phyloP scores from a whole-genome alignment of 495 filamentous ascomycete species.

The Cryomyces minteri region DNA sequence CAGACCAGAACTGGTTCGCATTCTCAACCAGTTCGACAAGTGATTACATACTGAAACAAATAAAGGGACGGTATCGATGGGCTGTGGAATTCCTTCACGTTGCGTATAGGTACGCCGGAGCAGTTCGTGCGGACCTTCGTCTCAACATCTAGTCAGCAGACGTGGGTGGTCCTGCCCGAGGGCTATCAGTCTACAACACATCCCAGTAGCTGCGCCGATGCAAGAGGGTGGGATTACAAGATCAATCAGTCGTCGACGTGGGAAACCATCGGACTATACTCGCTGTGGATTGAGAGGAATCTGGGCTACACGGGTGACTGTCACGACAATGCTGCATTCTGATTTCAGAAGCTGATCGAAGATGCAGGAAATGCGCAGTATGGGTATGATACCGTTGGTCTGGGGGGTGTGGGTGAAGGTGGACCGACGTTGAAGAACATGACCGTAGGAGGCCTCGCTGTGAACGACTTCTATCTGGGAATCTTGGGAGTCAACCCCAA shows the following conservation, averaged over 20 bases:
- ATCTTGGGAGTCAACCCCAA: conserved; percentile 16
- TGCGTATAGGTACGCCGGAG: conserved; percentile 21
- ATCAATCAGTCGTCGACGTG: conserved; percentile 30
- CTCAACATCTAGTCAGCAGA: conserved; percentile 20
- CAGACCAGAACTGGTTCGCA: conserved; percentile 6
- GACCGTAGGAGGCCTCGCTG: conserved; percentile 12
- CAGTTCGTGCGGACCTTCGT: conserved; percentile 21
- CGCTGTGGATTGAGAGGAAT: conserved; percentile 11
- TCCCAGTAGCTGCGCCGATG: conserved; percentile 21
- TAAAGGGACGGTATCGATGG: conserved; percentile 25
- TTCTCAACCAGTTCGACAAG: neutral
- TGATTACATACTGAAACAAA: neutral
- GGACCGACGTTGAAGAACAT: conserved; percentile 12
- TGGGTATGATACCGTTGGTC: conserved; percentile 15
- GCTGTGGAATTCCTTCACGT: conserved; percentile 19
- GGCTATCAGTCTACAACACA: conserved; percentile 18
- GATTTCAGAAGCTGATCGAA: no score
- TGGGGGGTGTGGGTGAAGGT: conserved; percentile 13
- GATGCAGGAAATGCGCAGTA: conserved; percentile 1
- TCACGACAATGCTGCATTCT: no score
- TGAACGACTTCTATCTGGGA: conserved; percentile 16
- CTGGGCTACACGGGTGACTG: conserved; percentile 4
- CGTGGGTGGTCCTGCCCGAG: conserved; percentile 21
- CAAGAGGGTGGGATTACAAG: conserved; percentile 30
- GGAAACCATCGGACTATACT: conserved; percentile 16